phyloP scores from a whole-genome alignment of 345 rosid species.

The Erodium maritimum region DNA sequence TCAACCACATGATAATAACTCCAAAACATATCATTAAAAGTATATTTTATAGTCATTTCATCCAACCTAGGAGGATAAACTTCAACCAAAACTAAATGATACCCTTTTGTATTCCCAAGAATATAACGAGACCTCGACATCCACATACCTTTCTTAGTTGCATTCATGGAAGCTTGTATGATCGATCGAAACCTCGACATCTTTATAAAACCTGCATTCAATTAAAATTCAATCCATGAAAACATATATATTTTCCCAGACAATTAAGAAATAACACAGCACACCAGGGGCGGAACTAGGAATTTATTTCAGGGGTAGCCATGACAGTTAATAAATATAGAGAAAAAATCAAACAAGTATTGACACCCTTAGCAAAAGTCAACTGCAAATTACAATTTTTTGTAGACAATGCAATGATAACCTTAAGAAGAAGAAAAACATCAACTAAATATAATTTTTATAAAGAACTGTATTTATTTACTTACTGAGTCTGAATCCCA shows the following conservation, averaged over 20 bases:
- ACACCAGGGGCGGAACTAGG: too few relatives aligned
- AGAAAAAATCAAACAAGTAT: too few relatives aligned
- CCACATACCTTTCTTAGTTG: conserved; percentile 63
- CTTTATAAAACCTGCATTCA: conserved; percentile 4
- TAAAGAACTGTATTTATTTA: too few relatives aligned
- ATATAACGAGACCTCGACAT: neutral
- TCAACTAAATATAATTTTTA: too few relatives aligned
- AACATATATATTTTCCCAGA: neutral
- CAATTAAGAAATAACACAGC: neutral
- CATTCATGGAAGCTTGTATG: conserved; percentile 71
- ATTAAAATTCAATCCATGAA: conserved; percentile 3
- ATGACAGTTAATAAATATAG: too few relatives aligned
- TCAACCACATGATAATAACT: neutral
- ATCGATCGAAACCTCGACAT: conserved; percentile 72
- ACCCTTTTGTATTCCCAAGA: neutral
- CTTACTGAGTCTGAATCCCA: too few relatives aligned
- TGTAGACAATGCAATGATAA: too few relatives aligned
- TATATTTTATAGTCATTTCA: too few relatives aligned
- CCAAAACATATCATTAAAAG: neutral
- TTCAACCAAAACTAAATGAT: neutral
- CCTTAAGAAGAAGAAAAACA: too few relatives aligned
- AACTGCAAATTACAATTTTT: too few relatives aligned
- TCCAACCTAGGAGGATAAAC: neutral
- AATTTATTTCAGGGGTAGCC: too few relatives aligned
- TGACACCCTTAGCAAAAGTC: too few relatives aligned